A percentile compares a stretch with the other conserved stretches of the same genome.
These are phyloP conservation scores for Podospora pseudopauciseta DNA, from an alignment of 495 filamentous ascomycete species.

Conservation along the genomic window DNA sequence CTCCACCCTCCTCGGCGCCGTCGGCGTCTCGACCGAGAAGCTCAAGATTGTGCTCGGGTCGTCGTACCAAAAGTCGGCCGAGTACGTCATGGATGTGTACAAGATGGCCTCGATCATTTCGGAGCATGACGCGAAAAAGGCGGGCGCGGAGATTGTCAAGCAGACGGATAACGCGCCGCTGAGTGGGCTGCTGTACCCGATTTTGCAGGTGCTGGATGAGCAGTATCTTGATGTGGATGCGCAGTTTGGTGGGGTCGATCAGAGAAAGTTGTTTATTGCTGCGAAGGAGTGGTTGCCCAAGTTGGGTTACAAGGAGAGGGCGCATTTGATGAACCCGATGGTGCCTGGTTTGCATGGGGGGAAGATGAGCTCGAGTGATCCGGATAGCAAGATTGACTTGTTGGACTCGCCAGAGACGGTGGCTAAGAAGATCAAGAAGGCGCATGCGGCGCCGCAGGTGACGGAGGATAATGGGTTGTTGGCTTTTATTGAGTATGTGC, in stretches of 20 bases:
- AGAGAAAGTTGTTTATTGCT: conserved; percentile 83
- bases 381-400: conserved; percentile 84
- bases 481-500: conserved; percentile 75
- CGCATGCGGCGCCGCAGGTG: conserved; percentile 67
- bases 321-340: conserved; percentile 90
- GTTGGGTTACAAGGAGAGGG: conserved; percentile 69
- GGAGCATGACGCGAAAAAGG: conserved; percentile 73
- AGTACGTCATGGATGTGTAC: conserved; percentile 77
- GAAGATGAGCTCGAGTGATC: conserved; percentile 68
- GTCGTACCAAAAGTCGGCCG: conserved; percentile 68
- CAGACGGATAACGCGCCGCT: conserved; percentile 72
- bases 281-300: conserved; percentile 73
- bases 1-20: conserved; percentile 61
- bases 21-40: conserved; percentile 71
- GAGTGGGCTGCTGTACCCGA: conserved; percentile 78
- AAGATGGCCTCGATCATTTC: conserved; percentile 51
- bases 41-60: conserved; percentile 82
- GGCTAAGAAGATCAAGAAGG: conserved; percentile 77
- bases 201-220: conserved; percentile 90
- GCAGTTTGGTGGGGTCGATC: conserved; percentile 77
- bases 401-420: conserved; percentile 72
- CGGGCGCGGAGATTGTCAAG: conserved; percentile 91
- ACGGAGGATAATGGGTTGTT: conserved; percentile 83
- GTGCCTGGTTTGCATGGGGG: conserved; percentile 77
- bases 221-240: conserved; percentile 81